Evolutionary conservation across 208 protist species (phyloP), one percentile per base, ranked within the genome.

Genomic region (Porcisia hertigi): DNA sequence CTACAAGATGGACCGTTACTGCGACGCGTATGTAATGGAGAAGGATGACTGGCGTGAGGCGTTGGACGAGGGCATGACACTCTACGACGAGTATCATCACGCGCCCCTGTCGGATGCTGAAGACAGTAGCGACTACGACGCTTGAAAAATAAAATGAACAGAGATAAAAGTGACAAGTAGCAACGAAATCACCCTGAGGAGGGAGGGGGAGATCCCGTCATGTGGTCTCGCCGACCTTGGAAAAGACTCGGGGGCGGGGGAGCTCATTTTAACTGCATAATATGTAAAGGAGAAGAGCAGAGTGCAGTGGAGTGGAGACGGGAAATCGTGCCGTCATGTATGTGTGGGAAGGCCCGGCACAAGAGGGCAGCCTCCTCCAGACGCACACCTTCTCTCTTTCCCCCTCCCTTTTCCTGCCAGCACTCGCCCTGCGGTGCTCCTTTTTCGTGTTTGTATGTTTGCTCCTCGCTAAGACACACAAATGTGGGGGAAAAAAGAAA

Each of bases 11-110:
- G 81, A 94, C 57, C 47, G 81, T 1, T 88, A 91, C 80, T 79
- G 83, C 52, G 76, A 60, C 2, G 58, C 76, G 0, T 97, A 97
- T 77, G 63, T 71, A 14, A 88, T 97, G 77, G 86, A 94, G 55
- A 79, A 72, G 41, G 92, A 97, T 43, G 90, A 95, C 45, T 97
- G 92, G 92, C 73, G 47, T 54, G 92, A 97, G 77, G 62, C 62
- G 4, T 14, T 90, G 69, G 91, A 97, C 74, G 89, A 92, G n/a
- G 85, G 87, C 11, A 16, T 82, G 62, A 67, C 89, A 59, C 76
- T 97, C 14, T 71, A 71, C 47, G 92, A 97, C 76, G 88, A 93
- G 76, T 97, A 97, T 77, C 66, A 88, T 71, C 92, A 95, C 77
- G 80, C 71, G 9, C 83, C 79, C 23, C 79, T 65, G 70, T 79